A percentile compares a stretch with the other conserved stretches of the same genome.
Conservation (phyloP, 768 basidiomycete species). For the Mycena crocata region DNA sequence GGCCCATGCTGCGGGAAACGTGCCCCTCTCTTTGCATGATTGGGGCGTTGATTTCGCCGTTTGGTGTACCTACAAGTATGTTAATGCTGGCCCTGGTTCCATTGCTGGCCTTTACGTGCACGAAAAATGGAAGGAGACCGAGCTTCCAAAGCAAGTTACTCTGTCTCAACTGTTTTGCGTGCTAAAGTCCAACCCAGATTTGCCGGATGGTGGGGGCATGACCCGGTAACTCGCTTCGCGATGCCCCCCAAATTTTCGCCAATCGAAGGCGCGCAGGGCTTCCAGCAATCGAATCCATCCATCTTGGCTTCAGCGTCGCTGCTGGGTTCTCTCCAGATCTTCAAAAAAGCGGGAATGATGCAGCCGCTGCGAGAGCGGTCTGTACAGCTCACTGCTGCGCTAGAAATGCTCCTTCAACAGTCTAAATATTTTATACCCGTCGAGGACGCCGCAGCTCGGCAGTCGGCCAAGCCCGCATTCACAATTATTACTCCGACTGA, state of each 20-base stretch:
- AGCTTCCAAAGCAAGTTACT: slow-evolving; percentile 70
- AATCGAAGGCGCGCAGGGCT: slow-evolving; percentile 92
- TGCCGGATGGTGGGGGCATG: slow-evolving; percentile 99
- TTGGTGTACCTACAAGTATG: slow-evolving; percentile 99
- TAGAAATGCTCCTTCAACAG: slow-evolving; percentile 71
- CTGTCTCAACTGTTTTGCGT: slow-evolving; percentile 28
- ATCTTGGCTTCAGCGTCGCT: slow-evolving; percentile 84
- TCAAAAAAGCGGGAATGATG: slow-evolving; percentile 85
- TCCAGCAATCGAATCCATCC: slow-evolving; percentile 95
- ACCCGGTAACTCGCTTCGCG: slow-evolving; percentile 84
- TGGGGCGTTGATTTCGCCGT: slow-evolving; percentile 98
- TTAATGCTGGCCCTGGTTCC: slow-evolving; percentile 97
- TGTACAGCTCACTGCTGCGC: slow-evolving; percentile 71
- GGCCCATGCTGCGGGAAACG: slow-evolving; percentile 95
- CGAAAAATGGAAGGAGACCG: slow-evolving; percentile 76
- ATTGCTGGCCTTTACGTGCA: slow-evolving; percentile 95
- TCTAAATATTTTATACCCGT: slow-evolving; percentile 74
- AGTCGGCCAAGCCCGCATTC: slow-evolving; percentile 62
- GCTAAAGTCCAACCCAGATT: slow-evolving; percentile 60
- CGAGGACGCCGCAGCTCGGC: slow-evolving; percentile 41
- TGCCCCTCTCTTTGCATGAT: slow-evolving; percentile 87
- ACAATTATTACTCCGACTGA: slow-evolving; percentile 92
- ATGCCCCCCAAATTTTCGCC: slow-evolving; percentile 90
- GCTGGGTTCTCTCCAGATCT: slow-evolving; percentile 84
- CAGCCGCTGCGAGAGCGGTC: slow-evolving; percentile 75